phyloP scores from a whole-genome alignment of 345 rosid genomes.

The Sisymbrium irio region DNA sequence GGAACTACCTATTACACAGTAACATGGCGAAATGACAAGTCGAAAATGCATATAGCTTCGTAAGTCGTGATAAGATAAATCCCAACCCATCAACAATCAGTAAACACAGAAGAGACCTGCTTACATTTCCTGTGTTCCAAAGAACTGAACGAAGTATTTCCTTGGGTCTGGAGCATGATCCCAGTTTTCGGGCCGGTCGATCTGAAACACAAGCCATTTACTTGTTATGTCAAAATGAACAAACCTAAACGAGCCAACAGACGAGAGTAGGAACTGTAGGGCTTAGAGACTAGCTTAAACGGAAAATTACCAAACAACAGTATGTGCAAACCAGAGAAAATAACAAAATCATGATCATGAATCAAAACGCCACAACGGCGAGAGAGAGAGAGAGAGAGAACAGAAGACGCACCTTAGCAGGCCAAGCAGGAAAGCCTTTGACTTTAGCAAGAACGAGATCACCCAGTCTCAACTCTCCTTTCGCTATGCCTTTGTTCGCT shows the following conservation, averaged over 20 bases:
- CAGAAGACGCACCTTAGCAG: constrained; percentile 71
- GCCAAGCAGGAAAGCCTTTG: constrained; percentile 97
- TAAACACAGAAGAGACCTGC: constrained; percentile 29
- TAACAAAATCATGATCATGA: not conserved
- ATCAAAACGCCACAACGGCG: not conserved
- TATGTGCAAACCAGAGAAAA: not conserved
- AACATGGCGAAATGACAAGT: not conserved
- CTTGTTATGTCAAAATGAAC: constrained; percentile 5
- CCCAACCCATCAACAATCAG: constrained; percentile 4
- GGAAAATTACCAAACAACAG: not conserved
- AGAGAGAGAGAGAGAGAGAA: not conserved
- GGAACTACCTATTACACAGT: not conserved
- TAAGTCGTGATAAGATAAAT: not conserved
- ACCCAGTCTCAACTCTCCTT: constrained; percentile 72
- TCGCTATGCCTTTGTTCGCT: constrained; percentile 54
- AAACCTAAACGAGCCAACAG: not conserved
- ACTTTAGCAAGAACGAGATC: constrained; percentile 98
- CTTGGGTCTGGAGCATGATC: constrained; percentile 64
- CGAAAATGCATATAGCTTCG: not conserved
- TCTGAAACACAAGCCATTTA: constrained; percentile 55
- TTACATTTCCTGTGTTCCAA: constrained; percentile 93
- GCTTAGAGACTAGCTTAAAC: not conserved
- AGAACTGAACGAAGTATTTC: constrained; percentile 79
- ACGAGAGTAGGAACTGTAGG: not conserved
- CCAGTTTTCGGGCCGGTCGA: constrained; percentile 86